Conservation (phyloP, 352 stramenopile genomes). For the Globisporangium paddicum region DNA sequence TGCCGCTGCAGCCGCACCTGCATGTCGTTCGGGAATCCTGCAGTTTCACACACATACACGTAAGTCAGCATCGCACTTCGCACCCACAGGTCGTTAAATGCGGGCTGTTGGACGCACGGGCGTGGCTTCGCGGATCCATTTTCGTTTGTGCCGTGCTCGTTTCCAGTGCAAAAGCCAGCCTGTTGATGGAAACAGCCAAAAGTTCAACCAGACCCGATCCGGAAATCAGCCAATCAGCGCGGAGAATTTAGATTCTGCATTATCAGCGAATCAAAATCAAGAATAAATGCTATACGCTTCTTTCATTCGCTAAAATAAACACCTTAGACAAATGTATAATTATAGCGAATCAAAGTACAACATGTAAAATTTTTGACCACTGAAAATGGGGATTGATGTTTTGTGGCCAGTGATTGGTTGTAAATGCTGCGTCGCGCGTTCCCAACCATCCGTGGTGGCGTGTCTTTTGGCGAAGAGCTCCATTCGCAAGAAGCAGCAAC, state of each 20-base stretch:
- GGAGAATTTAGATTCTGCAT: background rate
- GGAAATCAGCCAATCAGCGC: background rate
- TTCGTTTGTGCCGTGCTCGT: background rate
- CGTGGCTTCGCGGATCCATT: constrained; percentile 11
- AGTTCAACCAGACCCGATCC: constrained; percentile 6
- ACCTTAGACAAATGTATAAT: no score
- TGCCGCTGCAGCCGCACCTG: constrained; percentile 20
- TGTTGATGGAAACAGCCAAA: constrained; percentile 18
- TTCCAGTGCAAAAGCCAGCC: background rate
- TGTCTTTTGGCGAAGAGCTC: constrained; percentile 19
- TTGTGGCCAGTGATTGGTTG: background rate
- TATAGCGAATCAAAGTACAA: no score
- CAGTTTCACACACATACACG: background rate
- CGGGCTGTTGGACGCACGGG: background rate
- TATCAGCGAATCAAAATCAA: constrained; percentile 1
- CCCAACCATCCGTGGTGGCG: constrained; percentile 16
- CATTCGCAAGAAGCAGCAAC: constrained; percentile 4
- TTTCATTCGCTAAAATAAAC: no score
- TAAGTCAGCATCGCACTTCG: background rate
- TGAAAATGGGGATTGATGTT: background rate
- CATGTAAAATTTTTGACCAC: background rate
- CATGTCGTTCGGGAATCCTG: constrained; percentile 12
- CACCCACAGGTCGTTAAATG: background rate
- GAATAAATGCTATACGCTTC: background rate
- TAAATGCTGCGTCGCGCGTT: constrained; percentile 8